Conservation (phyloP, 1,139 yeast species). For the Lipomyces yarrowii region DNA sequence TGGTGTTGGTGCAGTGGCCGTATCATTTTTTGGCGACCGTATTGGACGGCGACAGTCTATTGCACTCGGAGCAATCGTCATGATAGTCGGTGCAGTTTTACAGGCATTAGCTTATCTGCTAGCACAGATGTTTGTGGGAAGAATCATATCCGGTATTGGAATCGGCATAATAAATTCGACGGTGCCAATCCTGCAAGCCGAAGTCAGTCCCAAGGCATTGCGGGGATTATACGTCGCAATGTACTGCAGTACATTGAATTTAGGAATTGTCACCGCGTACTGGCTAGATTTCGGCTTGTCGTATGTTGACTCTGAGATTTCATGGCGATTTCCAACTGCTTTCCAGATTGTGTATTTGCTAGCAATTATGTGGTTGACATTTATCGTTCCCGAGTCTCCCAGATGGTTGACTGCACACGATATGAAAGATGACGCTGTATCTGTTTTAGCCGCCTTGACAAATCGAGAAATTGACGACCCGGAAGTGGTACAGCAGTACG, state of each 20-base stretch:
- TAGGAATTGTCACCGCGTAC: constrained; percentile 83
- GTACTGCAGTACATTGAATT: constrained; percentile 86
- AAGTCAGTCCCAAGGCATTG: constrained; percentile 86
- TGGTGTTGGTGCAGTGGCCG: constrained; percentile 71
- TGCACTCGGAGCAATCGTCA: constrained; percentile 75
- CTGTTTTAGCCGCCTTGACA: constrained; percentile 57
- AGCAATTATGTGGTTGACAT: constrained; percentile 68
- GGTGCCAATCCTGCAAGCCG: constrained; percentile 90
- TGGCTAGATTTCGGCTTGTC: constrained; percentile 89
- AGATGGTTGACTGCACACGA: constrained; percentile 51
- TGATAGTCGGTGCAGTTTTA: constrained; percentile 75
- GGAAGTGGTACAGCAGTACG: constrained; percentile 67
- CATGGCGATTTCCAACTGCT: constrained; percentile 81
- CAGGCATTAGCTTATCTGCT: constrained; percentile 64
- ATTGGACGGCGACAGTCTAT: constrained; percentile 82
- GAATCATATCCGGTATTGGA: constrained; percentile 71
- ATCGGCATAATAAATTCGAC: constrained; percentile 87
- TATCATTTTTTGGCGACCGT: constrained; percentile 69
- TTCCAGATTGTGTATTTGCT: constrained; percentile 76
- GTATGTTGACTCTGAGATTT: constrained; percentile 54
- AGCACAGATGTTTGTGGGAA: constrained; percentile 62
- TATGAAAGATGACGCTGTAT: constrained; percentile 52
- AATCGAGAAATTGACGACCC: constrained; percentile 50
- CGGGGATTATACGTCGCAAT: constrained; percentile 88
- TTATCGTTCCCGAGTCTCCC: constrained; percentile 58